Conservation (phyloP, 1,284 basidiomycete genomes). For the Cryptococcus sp. region DNA sequence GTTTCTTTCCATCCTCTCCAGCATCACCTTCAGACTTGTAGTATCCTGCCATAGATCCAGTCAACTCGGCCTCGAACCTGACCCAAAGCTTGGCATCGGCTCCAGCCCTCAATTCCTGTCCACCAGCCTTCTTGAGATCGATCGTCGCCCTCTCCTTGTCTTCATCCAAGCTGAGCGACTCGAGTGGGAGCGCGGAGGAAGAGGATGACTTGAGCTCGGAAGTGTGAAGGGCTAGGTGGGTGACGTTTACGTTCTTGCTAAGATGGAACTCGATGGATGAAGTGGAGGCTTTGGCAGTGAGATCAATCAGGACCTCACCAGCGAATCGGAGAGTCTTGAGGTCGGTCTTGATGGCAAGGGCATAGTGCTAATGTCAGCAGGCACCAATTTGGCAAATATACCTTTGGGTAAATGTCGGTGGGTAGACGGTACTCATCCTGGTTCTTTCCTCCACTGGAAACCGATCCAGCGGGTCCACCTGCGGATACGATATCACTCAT, state of each 20-base stretch:
- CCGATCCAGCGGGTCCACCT: background rate
- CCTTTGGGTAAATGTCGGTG: constrained; percentile 53
- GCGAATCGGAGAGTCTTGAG: constrained; percentile 64
- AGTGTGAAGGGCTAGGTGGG: constrained; percentile 61
- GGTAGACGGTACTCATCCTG: constrained; percentile 64
- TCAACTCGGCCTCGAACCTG: constrained; percentile 57
- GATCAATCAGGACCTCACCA: constrained; percentile 73
- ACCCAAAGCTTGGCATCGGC: constrained; percentile 55
- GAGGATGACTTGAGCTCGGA: constrained; percentile 58
- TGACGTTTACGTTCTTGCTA: constrained; percentile 62
- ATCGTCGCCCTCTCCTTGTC: constrained; percentile 63
- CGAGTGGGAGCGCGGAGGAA: constrained; percentile 47
- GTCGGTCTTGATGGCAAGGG: constrained; percentile 75
- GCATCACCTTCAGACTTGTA: constrained; percentile 49
- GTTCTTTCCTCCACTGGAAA: background rate
- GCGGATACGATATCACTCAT: no score
- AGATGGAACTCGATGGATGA: constrained; percentile 65
- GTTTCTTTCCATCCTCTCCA: constrained; percentile 51
- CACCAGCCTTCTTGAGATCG: constrained; percentile 59
- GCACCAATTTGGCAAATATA: no score
- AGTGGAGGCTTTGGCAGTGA: constrained; percentile 67
- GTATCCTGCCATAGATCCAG: constrained; percentile 59
- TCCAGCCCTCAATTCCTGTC: constrained; percentile 61
- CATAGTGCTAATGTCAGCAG: constrained; percentile 65
- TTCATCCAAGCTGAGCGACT: constrained; percentile 55